Conservation (phyloP, 2,329 filamentous ascomycete genomes). For the Sordariomycetes sp. region DNA sequence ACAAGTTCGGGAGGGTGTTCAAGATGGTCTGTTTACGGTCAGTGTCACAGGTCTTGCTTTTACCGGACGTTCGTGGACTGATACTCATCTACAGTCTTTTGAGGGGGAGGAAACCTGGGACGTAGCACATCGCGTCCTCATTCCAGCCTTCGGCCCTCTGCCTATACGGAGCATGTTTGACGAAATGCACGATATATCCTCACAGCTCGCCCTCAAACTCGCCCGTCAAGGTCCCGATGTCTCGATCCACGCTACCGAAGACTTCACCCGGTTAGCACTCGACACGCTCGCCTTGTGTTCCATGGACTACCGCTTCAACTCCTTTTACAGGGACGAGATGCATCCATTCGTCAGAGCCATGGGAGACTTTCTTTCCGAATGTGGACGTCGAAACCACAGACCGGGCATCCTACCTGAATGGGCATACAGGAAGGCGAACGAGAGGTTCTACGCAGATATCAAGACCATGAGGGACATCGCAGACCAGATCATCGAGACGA, state of each 20-base stretch:
- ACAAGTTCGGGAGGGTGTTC: conserved; percentile 42
- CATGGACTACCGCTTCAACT: conserved; percentile 51
- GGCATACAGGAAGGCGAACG: not conserved
- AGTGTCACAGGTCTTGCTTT: not conserved
- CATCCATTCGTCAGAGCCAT: conserved; percentile 5
- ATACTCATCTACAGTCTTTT: not conserved
- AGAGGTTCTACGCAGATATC: conserved; percentile 20
- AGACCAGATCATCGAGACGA: conserved; percentile 39
- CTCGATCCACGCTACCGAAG: conserved; percentile 42
- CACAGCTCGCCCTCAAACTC: conserved; percentile 46
- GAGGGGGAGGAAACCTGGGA: conserved; percentile 19
- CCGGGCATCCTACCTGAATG: not conserved
- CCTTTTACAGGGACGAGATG: conserved; percentile 40
- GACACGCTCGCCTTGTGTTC: conserved; percentile 52
- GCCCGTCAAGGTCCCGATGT: conserved; percentile 27
- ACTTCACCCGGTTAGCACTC: conserved; percentile 52
- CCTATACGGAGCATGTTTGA: conserved; percentile 48
- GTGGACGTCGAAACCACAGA: conserved; percentile 17
- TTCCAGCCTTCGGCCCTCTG: conserved; percentile 57
- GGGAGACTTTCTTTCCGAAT: conserved; percentile 1
- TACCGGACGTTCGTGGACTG: not conserved
- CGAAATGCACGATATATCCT: conserved; percentile 43
- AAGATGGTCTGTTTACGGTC: conserved; percentile 16
- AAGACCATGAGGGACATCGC: conserved; percentile 37
- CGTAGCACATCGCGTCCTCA: conserved; percentile 50